phyloP scores from a whole-genome alignment of 2,329 filamentous ascomycete genomes.

The Celoporthe dispersa region DNA sequence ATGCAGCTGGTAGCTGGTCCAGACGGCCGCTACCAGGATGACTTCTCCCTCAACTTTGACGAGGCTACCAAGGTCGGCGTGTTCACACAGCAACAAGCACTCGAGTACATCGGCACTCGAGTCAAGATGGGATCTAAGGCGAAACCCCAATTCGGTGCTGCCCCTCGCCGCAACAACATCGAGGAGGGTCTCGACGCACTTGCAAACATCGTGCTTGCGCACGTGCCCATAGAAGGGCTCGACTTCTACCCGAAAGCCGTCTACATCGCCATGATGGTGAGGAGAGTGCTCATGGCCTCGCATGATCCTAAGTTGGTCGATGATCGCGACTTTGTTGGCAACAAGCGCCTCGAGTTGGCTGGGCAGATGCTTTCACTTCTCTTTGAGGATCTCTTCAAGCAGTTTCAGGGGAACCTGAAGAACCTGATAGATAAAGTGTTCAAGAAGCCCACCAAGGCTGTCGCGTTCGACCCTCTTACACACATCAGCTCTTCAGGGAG shows the following conservation, averaged over 20 bases:
- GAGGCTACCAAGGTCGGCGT: constrained; percentile 83
- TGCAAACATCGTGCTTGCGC: constrained; percentile 90
- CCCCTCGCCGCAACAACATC: constrained; percentile 75
- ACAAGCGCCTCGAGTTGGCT: constrained; percentile 93
- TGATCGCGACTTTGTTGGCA: constrained; percentile 96
- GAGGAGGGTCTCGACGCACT: constrained; percentile 93
- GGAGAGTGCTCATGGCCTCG: constrained; percentile 92
- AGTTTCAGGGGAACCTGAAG: constrained; percentile 87
- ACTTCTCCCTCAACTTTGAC: constrained; percentile 94
- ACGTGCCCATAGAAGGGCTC: constrained; percentile 87
- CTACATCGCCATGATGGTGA: constrained; percentile 95
- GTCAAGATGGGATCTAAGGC: constrained; percentile 83
- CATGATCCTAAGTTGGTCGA: constrained; percentile 89
- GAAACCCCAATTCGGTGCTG: constrained; percentile 57
- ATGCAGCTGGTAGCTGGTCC: constrained; percentile 87
- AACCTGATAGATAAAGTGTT: constrained; percentile 93
- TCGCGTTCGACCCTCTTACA: constrained; percentile 83
- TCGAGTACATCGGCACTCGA: constrained; percentile 87
- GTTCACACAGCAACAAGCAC: constrained; percentile 90
- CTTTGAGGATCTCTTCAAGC: constrained; percentile 98
- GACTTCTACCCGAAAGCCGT: constrained; percentile 97
- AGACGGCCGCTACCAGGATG: constrained; percentile 88
- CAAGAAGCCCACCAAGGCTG: constrained; percentile 88
- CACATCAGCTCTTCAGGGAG: constrained; percentile 85
- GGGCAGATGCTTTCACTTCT: constrained; percentile 91